Conservation (phyloP, 2,329 filamentous ascomycete genomes). For the Colletotrichum aenigma region DNA sequence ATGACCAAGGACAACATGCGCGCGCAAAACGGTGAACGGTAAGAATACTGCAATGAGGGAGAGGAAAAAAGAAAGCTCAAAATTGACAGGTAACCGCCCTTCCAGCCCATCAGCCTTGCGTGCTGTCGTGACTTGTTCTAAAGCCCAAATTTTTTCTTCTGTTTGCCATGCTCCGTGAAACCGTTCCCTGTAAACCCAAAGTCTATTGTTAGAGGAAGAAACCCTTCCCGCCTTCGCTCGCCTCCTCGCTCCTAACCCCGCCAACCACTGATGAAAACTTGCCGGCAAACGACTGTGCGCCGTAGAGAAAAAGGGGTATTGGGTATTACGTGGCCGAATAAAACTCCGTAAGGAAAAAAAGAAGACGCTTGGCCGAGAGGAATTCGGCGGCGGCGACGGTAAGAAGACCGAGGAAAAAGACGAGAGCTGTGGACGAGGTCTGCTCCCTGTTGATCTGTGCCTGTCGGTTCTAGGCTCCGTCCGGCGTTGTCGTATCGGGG, state of each 20-base stretch:
- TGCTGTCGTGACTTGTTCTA: slow-evolving; percentile 14
- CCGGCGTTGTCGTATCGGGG: neutral
- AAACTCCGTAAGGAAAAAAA: neutral
- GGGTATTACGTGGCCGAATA: neutral
- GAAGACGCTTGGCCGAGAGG: neutral
- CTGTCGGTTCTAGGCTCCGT: neutral
- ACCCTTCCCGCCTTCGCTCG: neutral
- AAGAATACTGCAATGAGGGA: neutral
- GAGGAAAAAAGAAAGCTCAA: neutral
- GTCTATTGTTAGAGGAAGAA: slow-evolving; percentile 13
- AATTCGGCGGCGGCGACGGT: neutral
- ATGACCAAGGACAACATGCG: neutral
- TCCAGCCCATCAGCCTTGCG: slow-evolving; percentile 10
- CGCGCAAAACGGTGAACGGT: neutral
- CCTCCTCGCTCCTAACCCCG: neutral
- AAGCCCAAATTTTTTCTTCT: slow-evolving; percentile 13
- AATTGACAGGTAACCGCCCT: slow-evolving; percentile 14
- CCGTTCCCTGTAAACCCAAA: slow-evolving; percentile 2
- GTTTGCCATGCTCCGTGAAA: slow-evolving; percentile 12
- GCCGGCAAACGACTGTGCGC: neutral
- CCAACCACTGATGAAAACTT: neutral
- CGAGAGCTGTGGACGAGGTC: neutral
- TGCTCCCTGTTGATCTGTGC: neutral
- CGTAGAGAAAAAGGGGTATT: neutral
- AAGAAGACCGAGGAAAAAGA: neutral